These are phyloP conservation scores for Xylaria curta DNA, from an alignment of 495 filamentous ascomycete genomes.

Conservation along the genomic window DNA sequence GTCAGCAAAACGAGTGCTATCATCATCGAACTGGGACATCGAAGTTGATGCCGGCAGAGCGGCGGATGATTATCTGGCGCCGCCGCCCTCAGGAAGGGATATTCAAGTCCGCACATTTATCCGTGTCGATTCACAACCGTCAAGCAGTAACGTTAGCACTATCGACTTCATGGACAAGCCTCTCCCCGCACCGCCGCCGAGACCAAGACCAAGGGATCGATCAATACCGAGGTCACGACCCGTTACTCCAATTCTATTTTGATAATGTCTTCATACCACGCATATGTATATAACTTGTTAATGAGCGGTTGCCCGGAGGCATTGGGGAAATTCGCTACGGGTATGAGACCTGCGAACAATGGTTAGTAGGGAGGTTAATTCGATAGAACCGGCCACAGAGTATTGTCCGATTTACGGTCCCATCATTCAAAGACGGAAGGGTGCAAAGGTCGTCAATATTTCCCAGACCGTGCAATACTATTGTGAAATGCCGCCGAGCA, in stretches of 20 bases:
- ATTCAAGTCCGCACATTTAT: constrained; percentile 22
- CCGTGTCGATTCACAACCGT: constrained; percentile 1
- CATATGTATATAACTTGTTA: neutral
- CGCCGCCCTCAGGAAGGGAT: constrained; percentile 16
- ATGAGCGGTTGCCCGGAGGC: neutral
- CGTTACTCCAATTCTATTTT: constrained; percentile 14
- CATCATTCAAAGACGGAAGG: neutral
- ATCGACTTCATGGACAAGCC: constrained; percentile 15
- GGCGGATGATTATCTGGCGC: neutral
- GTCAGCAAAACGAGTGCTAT: constrained; percentile 13
- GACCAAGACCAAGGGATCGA: constrained; percentile 6
- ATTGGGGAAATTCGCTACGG: neutral
- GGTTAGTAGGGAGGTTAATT: neutral
- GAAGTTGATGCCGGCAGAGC: constrained; percentile 2
- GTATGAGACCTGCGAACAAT: no score
- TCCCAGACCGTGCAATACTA: neutral
- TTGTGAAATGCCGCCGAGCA: neutral
- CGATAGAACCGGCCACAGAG: neutral
- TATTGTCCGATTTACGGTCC: no score
- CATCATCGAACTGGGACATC: constrained; percentile 19
- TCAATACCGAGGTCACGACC: constrained; percentile 20
- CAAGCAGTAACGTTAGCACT: neutral
- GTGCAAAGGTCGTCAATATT: neutral
- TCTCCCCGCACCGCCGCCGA: constrained; percentile 17
- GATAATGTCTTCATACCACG: neutral